Evolutionary conservation across 805 yeast species (phyloP), one percentile per base, ranked within the genome.

Genomic region (Myxozyma vanderwaltii): DNA sequence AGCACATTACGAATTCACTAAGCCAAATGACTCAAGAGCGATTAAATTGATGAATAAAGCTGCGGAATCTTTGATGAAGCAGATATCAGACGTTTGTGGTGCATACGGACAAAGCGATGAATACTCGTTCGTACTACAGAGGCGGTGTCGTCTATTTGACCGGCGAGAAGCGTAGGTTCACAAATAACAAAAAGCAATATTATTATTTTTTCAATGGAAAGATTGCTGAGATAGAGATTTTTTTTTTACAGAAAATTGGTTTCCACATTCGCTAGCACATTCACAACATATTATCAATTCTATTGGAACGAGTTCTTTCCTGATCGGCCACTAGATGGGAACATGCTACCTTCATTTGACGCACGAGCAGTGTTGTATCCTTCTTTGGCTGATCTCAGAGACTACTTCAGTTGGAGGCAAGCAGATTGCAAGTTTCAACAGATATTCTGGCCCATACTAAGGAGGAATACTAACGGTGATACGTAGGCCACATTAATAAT

Each of bases 91-190:
- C 63, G 80, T 89, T 0, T 68, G 85, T 8, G 64, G 91, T 71
- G 96, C 96, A 0, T 94, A 87, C 70, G 99, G 99, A 0, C 98
- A 94, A 68, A 86, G 96, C 39, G 99, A 94, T 72, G 99, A 94
- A 75, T 94, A 88, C 71, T 86, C 92, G 13, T 92, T 92, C 72
- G 81, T 92, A 4, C 74, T 94, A 53, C 76, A 84, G 35, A 81
- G 79, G 45, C 77, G 77, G 33, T 84, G 94, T n/a, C 75, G 74
- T 1, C 71, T 92, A 60, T 92, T 86, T 69, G 96, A 91, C 65
- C 77, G 98, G 68, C 75, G 99, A 60, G 91, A 88, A 62, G 75
- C 76, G 63, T 64, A 36, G 21, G 63, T 56, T 12, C 33, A 29
- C 33, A 6, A 6, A 29, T 29, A 10, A 10, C 6, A 29, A 10